Percentiles rank a stretch among this genome's conserved stretches.
Conservation (phyloP, 2,329 filamentous ascomycete genomes). For the Diplodia mutila region DNA sequence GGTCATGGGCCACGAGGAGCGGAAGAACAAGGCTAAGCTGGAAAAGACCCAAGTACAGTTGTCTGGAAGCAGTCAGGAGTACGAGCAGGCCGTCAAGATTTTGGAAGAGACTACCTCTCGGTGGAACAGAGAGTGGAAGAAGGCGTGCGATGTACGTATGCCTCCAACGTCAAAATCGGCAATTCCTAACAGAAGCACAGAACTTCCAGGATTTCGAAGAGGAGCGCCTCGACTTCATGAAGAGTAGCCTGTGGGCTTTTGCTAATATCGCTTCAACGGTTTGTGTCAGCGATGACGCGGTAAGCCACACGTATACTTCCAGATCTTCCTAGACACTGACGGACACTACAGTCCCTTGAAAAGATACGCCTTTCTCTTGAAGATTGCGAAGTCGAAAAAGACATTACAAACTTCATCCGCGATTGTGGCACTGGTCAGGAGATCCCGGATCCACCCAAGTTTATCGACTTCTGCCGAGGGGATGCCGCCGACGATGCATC, state of each 20-base stretch:
- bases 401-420: conserved; percentile 86
- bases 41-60: conserved; percentile 98
- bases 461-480: conserved; percentile 97
- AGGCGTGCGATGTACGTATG: conserved; percentile 72
- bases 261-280: conserved; percentile 97
- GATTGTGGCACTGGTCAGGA: conserved; percentile 92
- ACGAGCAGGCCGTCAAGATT: conserved; percentile 88
- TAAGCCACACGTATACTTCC: conserved; percentile 32
- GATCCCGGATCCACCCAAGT: conserved; percentile 94
- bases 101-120: conserved; percentile 92
- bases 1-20: conserved; percentile 99
- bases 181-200: conserved; percentile 45
- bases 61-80: conserved; percentile 87
- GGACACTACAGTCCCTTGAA: conserved; percentile 71
- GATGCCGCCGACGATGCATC: conserved; percentile 80
- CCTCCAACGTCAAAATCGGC: conserved; percentile 19
- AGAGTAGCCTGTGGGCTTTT: conserved; percentile 97
- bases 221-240: conserved; percentile 93
- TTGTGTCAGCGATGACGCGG: conserved; percentile 92
- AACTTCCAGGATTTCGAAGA: conserved; percentile 99
- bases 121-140: conserved; percentile 99
- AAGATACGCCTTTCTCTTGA: conserved; percentile 93
- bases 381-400: conserved; percentile 94
- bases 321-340: conserved; percentile 21
- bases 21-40: conserved; percentile 97